Base-by-base conservation (phyloP, 768 basidiomycete species). In the Lactarius evosmus region DNA sequence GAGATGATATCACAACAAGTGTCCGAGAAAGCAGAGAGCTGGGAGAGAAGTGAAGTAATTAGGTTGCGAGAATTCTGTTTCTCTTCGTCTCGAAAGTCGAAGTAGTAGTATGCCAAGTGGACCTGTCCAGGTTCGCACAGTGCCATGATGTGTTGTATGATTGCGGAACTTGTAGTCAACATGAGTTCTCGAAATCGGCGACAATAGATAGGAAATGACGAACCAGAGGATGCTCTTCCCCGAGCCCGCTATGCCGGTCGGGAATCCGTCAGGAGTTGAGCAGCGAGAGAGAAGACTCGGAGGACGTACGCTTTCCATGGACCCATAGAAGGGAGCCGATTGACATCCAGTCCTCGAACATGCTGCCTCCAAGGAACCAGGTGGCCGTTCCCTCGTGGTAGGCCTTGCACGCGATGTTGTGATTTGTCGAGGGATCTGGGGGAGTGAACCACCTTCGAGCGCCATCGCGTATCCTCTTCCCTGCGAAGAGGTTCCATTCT, bases 301-400 rank as follows among this genome's bases (percentile, higher is more conserved):
- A 11, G 32, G 22, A 25, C 30, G 19, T 41, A 53, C 60, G 52
- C 25, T 61, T 54, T 22, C 60, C 60, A 12, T 61, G 52, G 5
- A 61, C 27, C 60, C 60, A 61, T 2, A 61, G 17, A 7, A 61
- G 22, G 4, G 60, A 61, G 1, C 60, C 53, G 11, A 32, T 25
- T 19, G 29, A 5, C 16, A 46, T 61, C 60, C 60, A 61, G 25
- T 61, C 38, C 7, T 27, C 19, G 29, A 46, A 55, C 7, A 29
- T 33, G 40, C 17, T 19, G 14, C 60, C 53, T 55, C 33, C n/a
- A 16, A 41, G 25, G 52, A 61, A 61, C 60, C 60, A 61, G n/a
- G 30, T 29, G 7, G 60, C 17, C 1, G 59, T 53, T 8, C 59
- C 50, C 11, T 36, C 5, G 11, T 52, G 36, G 16, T 22, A 36